Percentiles rank a stretch among this genome's conserved stretches.
Evolutionary conservation across 1,284 basidiomycete species (phyloP).

Genomic region (Cutaneotrichosporon sp.): DNA sequence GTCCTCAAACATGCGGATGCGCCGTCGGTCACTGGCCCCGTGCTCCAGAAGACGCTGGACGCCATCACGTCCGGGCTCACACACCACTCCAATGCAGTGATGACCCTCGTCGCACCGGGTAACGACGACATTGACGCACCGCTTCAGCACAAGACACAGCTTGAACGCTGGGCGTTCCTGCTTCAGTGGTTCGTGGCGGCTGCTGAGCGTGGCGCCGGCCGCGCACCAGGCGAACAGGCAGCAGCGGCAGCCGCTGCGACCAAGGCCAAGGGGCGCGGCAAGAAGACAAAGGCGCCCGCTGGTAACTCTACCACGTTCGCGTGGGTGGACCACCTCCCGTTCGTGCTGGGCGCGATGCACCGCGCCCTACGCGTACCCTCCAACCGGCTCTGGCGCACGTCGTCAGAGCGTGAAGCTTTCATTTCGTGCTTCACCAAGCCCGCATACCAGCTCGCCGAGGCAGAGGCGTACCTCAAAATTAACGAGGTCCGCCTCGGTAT

Average conservation of each 20-base stretch:
- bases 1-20: slow-evolving; percentile 54
- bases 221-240: slow-evolving; percentile 16
- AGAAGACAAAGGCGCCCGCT: slow-evolving; percentile 54
- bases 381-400: slow-evolving; percentile 79
- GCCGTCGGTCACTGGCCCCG: slow-evolving; percentile 27
- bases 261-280: slow-evolving; percentile 14
- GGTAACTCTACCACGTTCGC: slow-evolving; percentile 53
- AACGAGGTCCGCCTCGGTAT: slow-evolving; percentile 65
- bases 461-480: slow-evolving; percentile 80
- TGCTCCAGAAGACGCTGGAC: slow-evolving; percentile 40
- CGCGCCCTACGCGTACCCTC: slow-evolving; percentile 69
- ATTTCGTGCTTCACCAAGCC: slow-evolving; percentile 78
- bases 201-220: slow-evolving; percentile 65
- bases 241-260: not conserved
- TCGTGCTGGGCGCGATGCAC: slow-evolving; percentile 62
- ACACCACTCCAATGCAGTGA: slow-evolving; percentile 34
- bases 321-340: slow-evolving; percentile 72
- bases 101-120: slow-evolving; percentile 21
- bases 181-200: slow-evolving; percentile 75
- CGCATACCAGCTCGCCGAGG: slow-evolving; percentile 79
- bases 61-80: slow-evolving; percentile 32
- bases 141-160: slow-evolving; percentile 61
- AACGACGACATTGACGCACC: slow-evolving; percentile 63
- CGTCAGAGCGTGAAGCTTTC: slow-evolving; percentile 74
- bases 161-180: slow-evolving; percentile 85